phyloP scores from a whole-genome alignment of 371 early-diverging fungal genomes.

The Zopfochytrium polystomum region DNA sequence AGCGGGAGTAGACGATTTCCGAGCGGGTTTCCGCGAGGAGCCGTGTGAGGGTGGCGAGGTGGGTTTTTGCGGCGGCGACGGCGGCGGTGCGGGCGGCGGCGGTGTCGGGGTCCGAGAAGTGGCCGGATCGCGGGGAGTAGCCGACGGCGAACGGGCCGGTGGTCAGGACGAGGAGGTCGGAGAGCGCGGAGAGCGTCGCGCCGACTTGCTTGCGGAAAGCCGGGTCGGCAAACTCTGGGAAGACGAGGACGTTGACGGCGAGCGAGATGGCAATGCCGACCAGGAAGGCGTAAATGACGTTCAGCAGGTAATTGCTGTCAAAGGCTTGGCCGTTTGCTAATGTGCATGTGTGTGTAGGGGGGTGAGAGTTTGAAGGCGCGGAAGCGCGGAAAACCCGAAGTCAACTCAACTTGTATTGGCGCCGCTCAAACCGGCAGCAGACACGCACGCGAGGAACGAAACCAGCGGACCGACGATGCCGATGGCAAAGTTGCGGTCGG shows the following conservation, averaged over 20 bases:
- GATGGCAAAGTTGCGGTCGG: slow-evolving; percentile 19
- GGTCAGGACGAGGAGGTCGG: background rate
- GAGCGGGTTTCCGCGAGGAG: background rate
- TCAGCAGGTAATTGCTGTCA: slow-evolving; percentile 23
- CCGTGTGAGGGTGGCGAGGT: background rate
- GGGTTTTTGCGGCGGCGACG: background rate
- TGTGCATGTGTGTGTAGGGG: too few species aligned
- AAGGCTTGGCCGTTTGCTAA: slow-evolving; percentile 16
- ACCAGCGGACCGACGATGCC: slow-evolving; percentile 24
- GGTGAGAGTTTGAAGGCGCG: background rate
- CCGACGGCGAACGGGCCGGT: background rate
- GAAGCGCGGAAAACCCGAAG: background rate
- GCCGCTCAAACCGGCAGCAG: slow-evolving; percentile 21
- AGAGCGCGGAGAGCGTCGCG: background rate
- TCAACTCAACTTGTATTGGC: slow-evolving; percentile 20
- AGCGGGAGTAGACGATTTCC: slow-evolving; percentile 5
- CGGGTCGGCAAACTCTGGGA: slow-evolving; percentile 23
- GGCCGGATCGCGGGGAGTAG: background rate
- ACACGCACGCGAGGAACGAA: slow-evolving; percentile 14
- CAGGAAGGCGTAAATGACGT: slow-evolving; percentile 21
- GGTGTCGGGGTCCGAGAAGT: too few species aligned
- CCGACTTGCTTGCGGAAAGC: background rate
- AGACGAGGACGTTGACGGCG: slow-evolving; percentile 6
- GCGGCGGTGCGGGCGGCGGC: background rate
- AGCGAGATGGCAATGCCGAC: slow-evolving; percentile 22